Base-by-base conservation (phyloP, 305 asterid genomes). In the Solanum chacoense region DNA sequence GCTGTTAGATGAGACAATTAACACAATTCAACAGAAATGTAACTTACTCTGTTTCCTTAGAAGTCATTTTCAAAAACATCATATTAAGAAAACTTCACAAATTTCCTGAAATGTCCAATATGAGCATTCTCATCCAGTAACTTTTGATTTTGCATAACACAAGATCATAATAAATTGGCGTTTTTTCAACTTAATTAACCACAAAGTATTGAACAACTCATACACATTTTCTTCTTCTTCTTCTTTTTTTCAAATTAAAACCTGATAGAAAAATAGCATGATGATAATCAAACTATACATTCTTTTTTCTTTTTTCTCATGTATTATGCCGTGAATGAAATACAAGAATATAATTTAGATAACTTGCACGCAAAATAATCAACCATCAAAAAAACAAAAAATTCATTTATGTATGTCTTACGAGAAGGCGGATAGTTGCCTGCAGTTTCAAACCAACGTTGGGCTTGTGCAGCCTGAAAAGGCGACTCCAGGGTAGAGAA, bases 381-480 rank as follows among this genome's bases (percentile, higher is more conserved):
- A 76, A 76, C 83, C 83, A 76, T 34, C 7, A 76, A 79, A 38
- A 37, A 22, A 13, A 18, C 10, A 7, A 55, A 11, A 40, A 13
- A 14, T 0, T 42, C 37, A 4, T 14, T 16, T 28, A 16, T 80
- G 10, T 42, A 80, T 42, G 71, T 22, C 88, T 85, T 85, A 85
- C 88, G 88, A 85, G 88, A 85, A 37, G 88, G 59, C 11, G 80
- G 69, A 85, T 85, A 85, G 79, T 69, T 85, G 37, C 88, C 88
- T 9, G 80, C 71, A 26, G 78, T 72, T 67, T 85, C 35, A 35
- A 85, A 85, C 88, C 88, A 85, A 28, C 35, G 67, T 72, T 85
- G 80, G 69, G 88, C 37, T 69, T 85, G 67, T 36, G 59, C 36
- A 72, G 63, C 77, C 67, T 85, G 67, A 24, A 24, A 85, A 24